These are phyloP conservation scores for Cystoderma amianthinum DNA, from an alignment of 768 basidiomycete species.

Conservation along the genomic window DNA sequence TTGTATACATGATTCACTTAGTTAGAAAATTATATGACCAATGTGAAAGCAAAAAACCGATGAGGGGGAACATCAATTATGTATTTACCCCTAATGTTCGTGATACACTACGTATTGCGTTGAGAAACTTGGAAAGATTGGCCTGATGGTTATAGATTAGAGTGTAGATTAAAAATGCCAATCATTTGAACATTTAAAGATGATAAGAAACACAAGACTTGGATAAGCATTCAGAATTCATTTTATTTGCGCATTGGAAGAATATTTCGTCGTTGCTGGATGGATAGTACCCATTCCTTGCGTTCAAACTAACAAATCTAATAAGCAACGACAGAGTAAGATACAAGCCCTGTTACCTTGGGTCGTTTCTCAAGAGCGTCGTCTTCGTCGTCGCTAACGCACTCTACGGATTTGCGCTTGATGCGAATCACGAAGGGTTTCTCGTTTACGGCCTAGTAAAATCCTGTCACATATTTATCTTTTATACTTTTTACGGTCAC, in stretches of 20 bases:
- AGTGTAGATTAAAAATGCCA: no score
- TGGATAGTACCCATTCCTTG: constrained; percentile 8
- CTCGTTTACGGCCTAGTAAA: constrained; percentile 6
- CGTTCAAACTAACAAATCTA: constrained; percentile 8
- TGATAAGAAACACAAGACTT: no score
- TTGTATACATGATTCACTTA: no score
- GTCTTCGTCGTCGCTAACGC: constrained; percentile 9
- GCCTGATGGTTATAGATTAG: no score
- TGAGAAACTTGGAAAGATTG: no score
- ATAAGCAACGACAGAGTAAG: not conserved
- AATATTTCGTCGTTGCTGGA: not conserved
- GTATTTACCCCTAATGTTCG: no score
- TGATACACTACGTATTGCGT: no score
- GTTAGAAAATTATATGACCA: no score
- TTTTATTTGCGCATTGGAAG: not conserved
- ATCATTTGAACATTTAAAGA: no score
- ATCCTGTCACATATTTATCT: not conserved
- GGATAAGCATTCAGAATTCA: no score
- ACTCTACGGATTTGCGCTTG: constrained; percentile 28
- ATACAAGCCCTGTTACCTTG: constrained; percentile 22
- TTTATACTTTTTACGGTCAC: constrained; percentile 7
- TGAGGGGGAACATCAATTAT: no score
- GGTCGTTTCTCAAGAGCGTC: constrained; percentile 28
- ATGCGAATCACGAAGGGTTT: constrained; percentile 18
- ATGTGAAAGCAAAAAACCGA: no score